Conservation (phyloP, 2,329 filamentous ascomycete genomes). For the Coniochaeta pulveracea region DNA sequence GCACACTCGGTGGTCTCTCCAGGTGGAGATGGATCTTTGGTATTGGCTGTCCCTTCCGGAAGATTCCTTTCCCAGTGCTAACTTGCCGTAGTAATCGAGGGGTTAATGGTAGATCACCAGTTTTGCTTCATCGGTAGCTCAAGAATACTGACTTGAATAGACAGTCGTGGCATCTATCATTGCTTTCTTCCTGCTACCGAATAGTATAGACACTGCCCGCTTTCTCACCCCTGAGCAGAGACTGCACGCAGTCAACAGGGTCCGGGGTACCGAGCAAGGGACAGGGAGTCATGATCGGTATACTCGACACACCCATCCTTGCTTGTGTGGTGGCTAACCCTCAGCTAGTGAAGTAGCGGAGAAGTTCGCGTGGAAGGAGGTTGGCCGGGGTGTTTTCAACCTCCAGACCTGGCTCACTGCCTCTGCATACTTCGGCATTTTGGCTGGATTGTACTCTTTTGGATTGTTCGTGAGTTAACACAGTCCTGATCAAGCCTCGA, state of each 20-base stretch:
- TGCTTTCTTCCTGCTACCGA: conserved; percentile 1
- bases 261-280: background rate
- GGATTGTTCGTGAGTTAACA: conserved; percentile 44
- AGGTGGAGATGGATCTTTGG: conserved; percentile 53
- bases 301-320: background rate
- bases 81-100: conserved; percentile 3
- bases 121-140: background rate
- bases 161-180: conserved; percentile 1
- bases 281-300: conserved; percentile 1
- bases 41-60: no score
- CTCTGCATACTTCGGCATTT: conserved; percentile 47
- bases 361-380: conserved; percentile 48
- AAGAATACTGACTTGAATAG: conserved; percentile 5
- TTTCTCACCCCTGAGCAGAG: conserved; percentile 32
- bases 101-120: background rate
- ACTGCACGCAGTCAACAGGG: conserved; percentile 31
- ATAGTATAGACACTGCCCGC: background rate
- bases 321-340: no score
- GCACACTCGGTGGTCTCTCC: conserved; percentile 36
- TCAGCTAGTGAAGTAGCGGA: conserved; percentile 24
- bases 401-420: conserved; percentile 53
- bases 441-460: conserved; percentile 49
- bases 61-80: conserved; percentile 1
- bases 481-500: no score
- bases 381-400: conserved; percentile 47